Conservation (phyloP, 164 flowering plant genomes). For the Macadamia tetraphylla region DNA sequence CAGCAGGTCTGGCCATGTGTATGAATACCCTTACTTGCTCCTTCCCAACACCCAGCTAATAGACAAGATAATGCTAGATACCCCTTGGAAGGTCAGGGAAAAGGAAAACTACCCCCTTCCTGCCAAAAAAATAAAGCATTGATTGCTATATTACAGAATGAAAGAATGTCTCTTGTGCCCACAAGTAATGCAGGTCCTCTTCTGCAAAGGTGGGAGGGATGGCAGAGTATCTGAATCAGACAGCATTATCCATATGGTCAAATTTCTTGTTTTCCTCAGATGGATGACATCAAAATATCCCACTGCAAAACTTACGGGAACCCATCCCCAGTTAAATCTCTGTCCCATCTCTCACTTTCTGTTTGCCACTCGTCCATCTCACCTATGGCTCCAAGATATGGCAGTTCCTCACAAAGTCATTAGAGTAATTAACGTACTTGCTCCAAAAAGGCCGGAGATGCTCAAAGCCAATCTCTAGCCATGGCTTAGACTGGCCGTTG, state of each 20-base stretch:
- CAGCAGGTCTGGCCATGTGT: conserved; percentile 5
- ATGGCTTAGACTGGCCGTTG: conserved; percentile 96
- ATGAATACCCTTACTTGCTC: conserved; percentile 9
- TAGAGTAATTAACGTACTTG: conserved; percentile 87
- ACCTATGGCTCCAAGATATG: conserved; percentile 72
- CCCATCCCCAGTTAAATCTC: conserved; percentile 10
- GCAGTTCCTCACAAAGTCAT: conserved; percentile 83
- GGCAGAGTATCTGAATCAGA: conserved; percentile 10
- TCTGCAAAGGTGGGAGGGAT: conserved; percentile 10
- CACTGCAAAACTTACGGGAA: conserved; percentile 12
- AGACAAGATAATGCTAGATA: conserved; percentile 10
- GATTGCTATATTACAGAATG: conserved; percentile 27
- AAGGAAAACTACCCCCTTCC: conserved; percentile 17
- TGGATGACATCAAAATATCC: conserved; percentile 9
- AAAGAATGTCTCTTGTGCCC: conserved; percentile 20
- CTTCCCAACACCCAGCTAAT: conserved; percentile 5
- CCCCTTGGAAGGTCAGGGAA: conserved; percentile 9
- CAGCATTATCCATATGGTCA: conserved; percentile 8
- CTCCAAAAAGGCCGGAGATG: conserved; percentile 97
- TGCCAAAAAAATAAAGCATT: conserved; percentile 14
- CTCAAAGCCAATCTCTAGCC: conserved; percentile 88
- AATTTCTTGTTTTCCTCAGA: conserved; percentile 10
- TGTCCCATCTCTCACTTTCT: conserved; percentile 5
- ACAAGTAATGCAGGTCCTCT: conserved; percentile 15
- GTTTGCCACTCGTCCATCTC: conserved; percentile 12